Base-by-base conservation (phyloP, 805 yeast genomes). In the Cyberlindnera subsufficiens region DNA sequence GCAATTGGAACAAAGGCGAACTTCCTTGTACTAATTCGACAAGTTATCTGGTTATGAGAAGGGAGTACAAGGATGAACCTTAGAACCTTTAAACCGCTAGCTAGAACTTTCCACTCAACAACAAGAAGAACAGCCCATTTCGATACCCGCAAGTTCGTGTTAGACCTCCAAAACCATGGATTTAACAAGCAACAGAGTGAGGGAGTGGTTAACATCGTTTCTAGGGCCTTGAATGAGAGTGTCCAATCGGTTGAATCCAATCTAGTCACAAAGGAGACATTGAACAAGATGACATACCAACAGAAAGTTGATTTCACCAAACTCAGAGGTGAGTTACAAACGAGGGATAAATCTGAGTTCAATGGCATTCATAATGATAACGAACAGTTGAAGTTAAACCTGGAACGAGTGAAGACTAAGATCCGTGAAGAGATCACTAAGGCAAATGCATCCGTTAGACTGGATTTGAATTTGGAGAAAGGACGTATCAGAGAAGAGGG, bases 261-360 rank as follows among this genome's bases (percentile, higher is more conserved):
- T 56, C 66, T 91, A 43, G 95, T 91, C n/a, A 78, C 89, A 20
- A 82, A 88, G 53, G 96, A 89, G 53, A 80, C 82, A 35, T 72
- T 91, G 36, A 80, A 86, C 27, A 80, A 89, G 51, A 76, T 89
- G 58, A 84, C 96, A 4, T 93, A 93, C 63, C 96, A 91, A 60
- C 98, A 93, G 56, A 87, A 91, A 54, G 97, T 93, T 29, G 98
- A 93, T 59, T 91, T 93, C 71, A 93, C 96, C 32, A 91, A 91
- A 59, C 74, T 93, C 46, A 83, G 90, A 58, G 95, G 96, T 29
- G 98, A 91, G 61, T 72, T 93, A 34, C 90, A 88, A 54, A 80
- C 88, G 39, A 77, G 87, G 63, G 98, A 93, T 65, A 80, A 81
- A 58, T 75, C 88, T 22, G 98, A 93, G 56, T 85, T 86, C 57